Conservation (phyloP, 352 stramenopile genomes). For the Globisporangium polare region DNA sequence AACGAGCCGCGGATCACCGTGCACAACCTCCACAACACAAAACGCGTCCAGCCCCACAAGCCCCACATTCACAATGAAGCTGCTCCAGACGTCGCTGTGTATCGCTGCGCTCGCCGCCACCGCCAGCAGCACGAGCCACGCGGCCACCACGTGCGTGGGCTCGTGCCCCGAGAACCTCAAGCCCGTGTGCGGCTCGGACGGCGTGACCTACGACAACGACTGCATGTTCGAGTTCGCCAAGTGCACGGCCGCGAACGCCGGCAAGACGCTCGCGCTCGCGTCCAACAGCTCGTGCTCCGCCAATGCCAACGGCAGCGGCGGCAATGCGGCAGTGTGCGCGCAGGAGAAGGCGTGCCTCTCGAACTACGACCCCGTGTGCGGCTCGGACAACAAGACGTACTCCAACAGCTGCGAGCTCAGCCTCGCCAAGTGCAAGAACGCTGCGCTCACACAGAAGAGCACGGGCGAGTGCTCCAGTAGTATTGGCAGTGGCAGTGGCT, state of each 20-base stretch:
- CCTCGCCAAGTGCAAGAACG: constrained; percentile 9
- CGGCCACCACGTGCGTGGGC: constrained; percentile 1
- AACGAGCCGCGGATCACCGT: neutral
- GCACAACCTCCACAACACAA: neutral
- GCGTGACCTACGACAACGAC: constrained; percentile 7
- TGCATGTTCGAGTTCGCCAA: constrained; percentile 2
- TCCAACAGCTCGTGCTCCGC: neutral
- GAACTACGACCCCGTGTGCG: constrained; percentile 18
- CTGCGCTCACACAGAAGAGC: neutral
- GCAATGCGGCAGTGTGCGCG: neutral
- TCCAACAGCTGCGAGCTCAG: constrained; percentile 4
- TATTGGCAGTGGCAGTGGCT: no score
- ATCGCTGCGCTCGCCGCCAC: neutral
- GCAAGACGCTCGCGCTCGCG: constrained; percentile 1
- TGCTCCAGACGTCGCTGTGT: neutral
- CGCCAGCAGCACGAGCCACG: neutral
- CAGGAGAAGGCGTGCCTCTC: constrained; percentile 5
- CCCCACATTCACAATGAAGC: constrained; percentile 2
- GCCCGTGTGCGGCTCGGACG: constrained; percentile 5
- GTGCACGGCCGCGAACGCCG: neutral
- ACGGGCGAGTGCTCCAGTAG: neutral
- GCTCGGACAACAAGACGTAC: constrained; percentile 34
- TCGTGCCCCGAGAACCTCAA: constrained; percentile 7
- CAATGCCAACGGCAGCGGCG: neutral
- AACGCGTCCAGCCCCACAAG: neutral